phyloP scores from a whole-genome alignment of 78 protist genomes.

The Isochrysis galbana region DNA sequence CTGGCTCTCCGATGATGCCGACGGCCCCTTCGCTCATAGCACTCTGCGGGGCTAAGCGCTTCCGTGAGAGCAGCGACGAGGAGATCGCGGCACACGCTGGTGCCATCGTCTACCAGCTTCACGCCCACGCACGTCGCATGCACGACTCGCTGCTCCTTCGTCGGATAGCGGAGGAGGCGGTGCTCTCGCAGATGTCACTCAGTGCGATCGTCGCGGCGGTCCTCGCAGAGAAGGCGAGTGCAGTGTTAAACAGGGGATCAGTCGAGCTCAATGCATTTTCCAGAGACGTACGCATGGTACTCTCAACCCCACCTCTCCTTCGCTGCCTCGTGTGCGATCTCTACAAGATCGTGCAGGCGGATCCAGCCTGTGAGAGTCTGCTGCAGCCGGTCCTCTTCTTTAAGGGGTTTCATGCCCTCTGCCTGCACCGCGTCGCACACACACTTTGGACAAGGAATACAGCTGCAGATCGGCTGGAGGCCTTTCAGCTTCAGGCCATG shows the following conservation, averaged over 20 bases:
- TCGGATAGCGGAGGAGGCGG: background rate
- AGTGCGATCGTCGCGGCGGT: background rate
- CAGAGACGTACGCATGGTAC: background rate
- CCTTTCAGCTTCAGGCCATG: too few relatives aligned
- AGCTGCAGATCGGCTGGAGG: background rate
- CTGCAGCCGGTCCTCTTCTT: constrained; percentile 29
- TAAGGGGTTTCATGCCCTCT: constrained; percentile 34
- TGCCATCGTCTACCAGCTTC: too few relatives aligned
- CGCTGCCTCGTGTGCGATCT: constrained; percentile 20
- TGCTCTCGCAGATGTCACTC: background rate
- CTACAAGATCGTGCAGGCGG: background rate
- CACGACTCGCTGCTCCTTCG: background rate
- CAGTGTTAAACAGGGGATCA: background rate
- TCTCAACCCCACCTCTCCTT: background rate
- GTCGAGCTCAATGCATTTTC: background rate
- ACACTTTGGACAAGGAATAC: background rate
- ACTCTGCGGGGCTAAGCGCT: too few relatives aligned
- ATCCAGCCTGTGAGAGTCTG: background rate
- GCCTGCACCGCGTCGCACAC: constrained; percentile 19
- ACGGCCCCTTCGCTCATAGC: too few relatives aligned
- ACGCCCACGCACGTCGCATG: too few relatives aligned
- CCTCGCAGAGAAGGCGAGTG: background rate
- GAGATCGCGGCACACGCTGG: too few relatives aligned
- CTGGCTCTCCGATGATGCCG: too few relatives aligned
- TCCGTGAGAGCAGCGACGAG: too few relatives aligned